phyloP scores from a whole-genome alignment of 371 early-diverging fungal genomes.

The Lichtheimia corymbifera region DNA sequence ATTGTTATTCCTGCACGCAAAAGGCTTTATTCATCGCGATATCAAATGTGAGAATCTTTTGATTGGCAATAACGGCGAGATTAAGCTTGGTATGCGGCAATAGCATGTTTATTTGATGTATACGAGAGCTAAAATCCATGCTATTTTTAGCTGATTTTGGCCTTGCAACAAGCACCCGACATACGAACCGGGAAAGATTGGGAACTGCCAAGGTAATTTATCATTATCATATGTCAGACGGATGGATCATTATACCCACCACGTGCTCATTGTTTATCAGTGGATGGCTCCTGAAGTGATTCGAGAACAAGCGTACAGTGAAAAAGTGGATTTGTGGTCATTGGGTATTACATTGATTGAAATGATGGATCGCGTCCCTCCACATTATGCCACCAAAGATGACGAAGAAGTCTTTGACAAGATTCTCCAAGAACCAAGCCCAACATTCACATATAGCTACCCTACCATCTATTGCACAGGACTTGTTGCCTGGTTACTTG shows the following conservation, averaged over 20 bases:
- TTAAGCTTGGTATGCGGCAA: conserved; percentile 32
- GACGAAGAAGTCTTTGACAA: conserved; percentile 40
- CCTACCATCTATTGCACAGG: conserved; percentile 48
- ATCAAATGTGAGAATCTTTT: conserved; percentile 53
- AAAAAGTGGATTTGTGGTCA: conserved; percentile 53
- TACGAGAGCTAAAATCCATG: not conserved
- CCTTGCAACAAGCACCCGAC: conserved; percentile 37
- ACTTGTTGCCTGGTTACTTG: conserved; percentile 52
- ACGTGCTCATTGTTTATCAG: conserved; percentile 18
- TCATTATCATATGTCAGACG: not conserved
- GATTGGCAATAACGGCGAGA: conserved; percentile 40
- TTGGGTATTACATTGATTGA: conserved; percentile 53
- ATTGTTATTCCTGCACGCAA: conserved; percentile 36
- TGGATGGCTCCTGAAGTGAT: conserved; percentile 61
- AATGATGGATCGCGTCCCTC: conserved; percentile 60
- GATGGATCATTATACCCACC: too few relatives aligned
- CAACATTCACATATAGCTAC: conserved; percentile 47
- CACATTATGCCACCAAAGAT: conserved; percentile 40
- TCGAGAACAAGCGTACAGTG: conserved; percentile 35
- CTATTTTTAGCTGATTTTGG: conserved; percentile 46
- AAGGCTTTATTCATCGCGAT: conserved; percentile 52
- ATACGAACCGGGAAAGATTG: conserved; percentile 38
- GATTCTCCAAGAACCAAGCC: conserved; percentile 41
- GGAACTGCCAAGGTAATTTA: conserved; percentile 41
- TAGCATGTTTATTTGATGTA: not conserved